Percentiles rank a stretch among this genome's conserved stretches.
phyloP scores from a whole-genome alignment of 805 yeast species.

The Kluyveromyces siamensis region DNA sequence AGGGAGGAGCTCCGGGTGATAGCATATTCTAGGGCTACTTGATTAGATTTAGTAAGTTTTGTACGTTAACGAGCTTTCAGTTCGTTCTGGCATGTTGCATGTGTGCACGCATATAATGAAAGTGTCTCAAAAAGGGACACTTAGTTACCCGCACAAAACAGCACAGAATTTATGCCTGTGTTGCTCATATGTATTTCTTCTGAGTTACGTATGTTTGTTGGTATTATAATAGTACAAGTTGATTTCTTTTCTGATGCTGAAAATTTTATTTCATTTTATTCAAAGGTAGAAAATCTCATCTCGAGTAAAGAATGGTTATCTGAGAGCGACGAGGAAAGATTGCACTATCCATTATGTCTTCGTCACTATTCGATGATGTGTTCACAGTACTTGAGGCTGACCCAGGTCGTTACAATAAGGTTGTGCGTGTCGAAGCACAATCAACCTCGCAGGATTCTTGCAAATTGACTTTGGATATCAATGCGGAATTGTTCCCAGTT shows the following conservation, averaged over 20 bases:
- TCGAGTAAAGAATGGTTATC: not conserved
- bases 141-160: too few species aligned
- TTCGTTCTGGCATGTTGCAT: not conserved
- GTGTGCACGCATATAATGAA: not conserved
- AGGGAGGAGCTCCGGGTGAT: too few species aligned
- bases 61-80: too few species aligned
- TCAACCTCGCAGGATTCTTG: slow-evolving; percentile 67
- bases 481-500: slow-evolving; percentile 87
- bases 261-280: not conserved
- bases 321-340: not conserved
- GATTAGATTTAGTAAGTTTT: too few species aligned
- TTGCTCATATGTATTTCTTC: too few species aligned
- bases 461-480: slow-evolving; percentile 79
- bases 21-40: too few species aligned
- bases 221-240: not conserved
- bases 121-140: too few species aligned
- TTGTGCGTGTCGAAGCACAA: slow-evolving; percentile 77
- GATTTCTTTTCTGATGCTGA: not conserved
- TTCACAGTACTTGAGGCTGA: slow-evolving; percentile 81
- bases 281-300: not conserved
- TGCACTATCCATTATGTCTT: slow-evolving; percentile 35
- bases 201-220: too few species aligned
- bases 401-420: slow-evolving; percentile 84
- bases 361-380: slow-evolving; percentile 86
- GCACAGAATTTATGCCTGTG: too few species aligned